A percentile compares a stretch with the other conserved stretches of the same genome.
These are phyloP conservation scores for Purpureocillium takamizusanense DNA, from an alignment of 2,329 filamentous ascomycete genomes.

Conservation along the genomic window DNA sequence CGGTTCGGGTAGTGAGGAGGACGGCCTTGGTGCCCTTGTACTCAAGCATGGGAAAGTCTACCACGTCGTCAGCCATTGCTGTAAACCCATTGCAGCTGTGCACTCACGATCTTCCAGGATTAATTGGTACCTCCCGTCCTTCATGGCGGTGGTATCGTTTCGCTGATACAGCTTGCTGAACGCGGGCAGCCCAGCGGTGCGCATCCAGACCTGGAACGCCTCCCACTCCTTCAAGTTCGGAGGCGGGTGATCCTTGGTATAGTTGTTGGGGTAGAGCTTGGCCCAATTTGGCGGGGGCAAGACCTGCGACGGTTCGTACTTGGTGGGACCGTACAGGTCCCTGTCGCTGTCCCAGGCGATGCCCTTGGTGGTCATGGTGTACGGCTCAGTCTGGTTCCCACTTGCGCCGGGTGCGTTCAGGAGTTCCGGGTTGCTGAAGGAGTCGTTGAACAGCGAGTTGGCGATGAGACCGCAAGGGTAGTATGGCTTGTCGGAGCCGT, in stretches of 20 bases:
- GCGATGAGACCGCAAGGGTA: slow-evolving; percentile 95
- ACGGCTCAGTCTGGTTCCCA: slow-evolving; percentile 37
- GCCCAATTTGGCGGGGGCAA: slow-evolving; percentile 83
- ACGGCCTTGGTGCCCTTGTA: slow-evolving; percentile 88
- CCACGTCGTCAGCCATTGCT: slow-evolving; percentile 3
- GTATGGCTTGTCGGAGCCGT: slow-evolving; percentile 55
- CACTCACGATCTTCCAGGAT: slow-evolving; percentile 69
- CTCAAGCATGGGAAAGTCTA: slow-evolving; percentile 70
- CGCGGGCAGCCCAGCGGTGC: slow-evolving; percentile 83
- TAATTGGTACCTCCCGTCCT: slow-evolving; percentile 63
- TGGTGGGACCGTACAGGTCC: slow-evolving; percentile 63
- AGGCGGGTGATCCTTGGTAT: slow-evolving; percentile 54
- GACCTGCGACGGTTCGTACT: slow-evolving; percentile 57
- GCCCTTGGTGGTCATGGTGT: slow-evolving; percentile 67
- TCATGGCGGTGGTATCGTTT: slow-evolving; percentile 65
- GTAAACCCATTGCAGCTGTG: neutral
- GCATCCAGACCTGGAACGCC: slow-evolving; percentile 97
- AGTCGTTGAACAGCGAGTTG: slow-evolving; percentile 96
- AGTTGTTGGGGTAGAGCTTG: slow-evolving; percentile 59
- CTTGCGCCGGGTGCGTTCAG: slow-evolving; percentile 35
- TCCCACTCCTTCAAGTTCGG: slow-evolving; percentile 69
- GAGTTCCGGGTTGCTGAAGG: slow-evolving; percentile 58
- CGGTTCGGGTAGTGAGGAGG: slow-evolving; percentile 78
- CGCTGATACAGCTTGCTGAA: slow-evolving; percentile 90
- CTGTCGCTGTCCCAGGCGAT: slow-evolving; percentile 86